phyloP scores from a whole-genome alignment of 495 filamentous ascomycete genomes.

The Chaetomium cochliodes region DNA sequence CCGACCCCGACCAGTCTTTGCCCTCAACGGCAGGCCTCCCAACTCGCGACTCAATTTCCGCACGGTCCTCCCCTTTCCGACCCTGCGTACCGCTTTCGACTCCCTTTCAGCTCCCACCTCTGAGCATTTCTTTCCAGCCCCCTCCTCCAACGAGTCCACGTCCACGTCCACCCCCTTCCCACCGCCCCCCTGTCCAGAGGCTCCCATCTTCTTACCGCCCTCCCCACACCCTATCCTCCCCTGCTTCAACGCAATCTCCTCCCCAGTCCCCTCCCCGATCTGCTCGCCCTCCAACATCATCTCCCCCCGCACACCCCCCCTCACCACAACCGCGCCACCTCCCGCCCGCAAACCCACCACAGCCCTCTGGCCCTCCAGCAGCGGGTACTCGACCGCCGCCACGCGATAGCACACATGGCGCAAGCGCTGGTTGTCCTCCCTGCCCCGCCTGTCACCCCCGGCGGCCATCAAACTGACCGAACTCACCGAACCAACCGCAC shows the following conservation, averaged over 20 bases:
- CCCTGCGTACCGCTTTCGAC: too few species aligned
- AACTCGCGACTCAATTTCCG: neutral
- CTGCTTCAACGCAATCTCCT: neutral
- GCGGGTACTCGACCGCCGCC: constrained; percentile 3
- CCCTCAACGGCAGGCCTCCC: neutral
- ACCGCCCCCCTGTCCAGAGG: too few species aligned
- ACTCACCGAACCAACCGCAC: too few species aligned
- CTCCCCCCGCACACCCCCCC: neutral
- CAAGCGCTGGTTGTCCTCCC: too few species aligned
- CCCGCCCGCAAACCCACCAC: neutral
- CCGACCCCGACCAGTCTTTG: neutral
- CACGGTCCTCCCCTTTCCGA: neutral
- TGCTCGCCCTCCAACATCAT: too few species aligned
- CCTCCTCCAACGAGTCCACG: neutral
- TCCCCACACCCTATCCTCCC: too few species aligned
- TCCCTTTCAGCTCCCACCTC: too few species aligned
- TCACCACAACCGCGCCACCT: neutral
- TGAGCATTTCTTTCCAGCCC: neutral
- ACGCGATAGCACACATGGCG: neutral
- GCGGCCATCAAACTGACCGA: too few species aligned
- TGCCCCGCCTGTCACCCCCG: too few species aligned
- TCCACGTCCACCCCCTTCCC: neutral
- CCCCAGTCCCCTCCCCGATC: neutral
- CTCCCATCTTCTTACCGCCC: too few species aligned
- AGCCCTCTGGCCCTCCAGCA: constrained; percentile 1